A percentile compares a stretch with the other conserved stretches of the same genome.
phyloP scores from a whole-genome alignment of 371 early-diverging fungal genomes.

The Mortierella sp. region DNA sequence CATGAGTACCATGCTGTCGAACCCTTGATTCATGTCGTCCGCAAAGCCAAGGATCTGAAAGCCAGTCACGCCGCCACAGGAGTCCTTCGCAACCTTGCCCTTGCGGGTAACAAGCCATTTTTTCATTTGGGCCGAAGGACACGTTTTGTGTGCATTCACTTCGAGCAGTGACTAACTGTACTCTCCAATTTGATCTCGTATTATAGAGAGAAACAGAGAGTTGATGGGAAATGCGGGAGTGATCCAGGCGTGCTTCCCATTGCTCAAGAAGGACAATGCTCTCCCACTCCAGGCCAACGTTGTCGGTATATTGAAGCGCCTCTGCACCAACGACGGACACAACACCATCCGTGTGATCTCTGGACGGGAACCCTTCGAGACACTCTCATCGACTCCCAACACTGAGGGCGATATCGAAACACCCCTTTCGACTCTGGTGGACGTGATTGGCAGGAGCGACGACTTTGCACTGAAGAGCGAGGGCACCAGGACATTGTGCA shows the following conservation, averaged over 20 bases:
- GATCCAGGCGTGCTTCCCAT: slow-evolving; percentile 62
- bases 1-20: slow-evolving; percentile 64
- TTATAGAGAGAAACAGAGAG: slow-evolving; percentile 62
- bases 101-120: slow-evolving; percentile 62
- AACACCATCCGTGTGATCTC: slow-evolving; percentile 59
- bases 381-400: slow-evolving; percentile 40
- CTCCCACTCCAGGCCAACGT: slow-evolving; percentile 71
- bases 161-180: neutral
- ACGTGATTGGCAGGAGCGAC: slow-evolving; percentile 66
- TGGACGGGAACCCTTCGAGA: slow-evolving; percentile 46
- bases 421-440: slow-evolving; percentile 59
- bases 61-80: slow-evolving; percentile 73
- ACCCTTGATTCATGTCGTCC: slow-evolving; percentile 61
- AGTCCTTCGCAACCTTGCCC: slow-evolving; percentile 70
- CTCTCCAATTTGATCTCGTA: neutral
- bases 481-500: slow-evolving; percentile 71
- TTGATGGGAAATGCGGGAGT: slow-evolving; percentile 65
- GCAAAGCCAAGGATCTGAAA: slow-evolving; percentile 66
- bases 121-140: neutral
- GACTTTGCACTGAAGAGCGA: slow-evolving; percentile 73
- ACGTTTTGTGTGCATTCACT: neutral
- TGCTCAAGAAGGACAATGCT: slow-evolving; percentile 72
- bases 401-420: slow-evolving; percentile 35
- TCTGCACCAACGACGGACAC: slow-evolving; percentile 58
- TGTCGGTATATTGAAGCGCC: slow-evolving; percentile 73